Evolutionary conservation across 1,284 basidiomycete species (phyloP), one percentile per base, ranked within the genome.

Genomic region (Sanghuangporus baumii): DNA sequence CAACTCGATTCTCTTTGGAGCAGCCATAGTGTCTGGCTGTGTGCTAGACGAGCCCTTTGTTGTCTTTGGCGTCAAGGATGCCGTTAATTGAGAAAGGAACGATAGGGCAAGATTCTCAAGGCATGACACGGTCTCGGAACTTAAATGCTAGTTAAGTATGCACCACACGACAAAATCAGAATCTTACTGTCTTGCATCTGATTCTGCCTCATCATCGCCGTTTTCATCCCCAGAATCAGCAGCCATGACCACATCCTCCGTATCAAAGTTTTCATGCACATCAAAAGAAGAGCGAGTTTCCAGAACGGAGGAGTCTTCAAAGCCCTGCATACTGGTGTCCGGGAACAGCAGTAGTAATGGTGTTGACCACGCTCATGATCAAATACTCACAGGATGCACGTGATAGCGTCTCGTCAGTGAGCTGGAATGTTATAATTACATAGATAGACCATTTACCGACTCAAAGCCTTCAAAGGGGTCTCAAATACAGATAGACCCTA

Each of bases 51-150:
- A 23, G 34, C 50, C 31, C 47, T 40, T 56, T n/a, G 23, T 51
- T 50, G 62, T n/a, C 18, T 65, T 56, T 55, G 5, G 38, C 31
- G 37, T 55, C 67, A 55, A 59, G 65, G 57, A 51, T 46, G 51
- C 8, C 55, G 73, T 74, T 7, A 88, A 75, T 69, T 88, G 85
- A 18, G 73, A 74, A 37, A 88, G 72, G 56, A 89, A 81, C 26
- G 78, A 77, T 23, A 84, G 66, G 0, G 82, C 75, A 56, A 87
- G 72, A 14, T 74, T 74, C 72, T 89, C 87, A 2, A 88, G 36
- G 43, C 40, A 34, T n/a, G 40, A 50, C 12, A 65, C 51, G n/a
- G 60, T 55, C 16, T 59, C 59, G 9, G 43, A 11, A 31, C 18
- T 60, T 65, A n/a, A 5, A 14, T n/a, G 41, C 34, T 20, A 20